Base-by-base conservation (phyloP, 164 flowering plant species). In the Piper betle region DNA sequence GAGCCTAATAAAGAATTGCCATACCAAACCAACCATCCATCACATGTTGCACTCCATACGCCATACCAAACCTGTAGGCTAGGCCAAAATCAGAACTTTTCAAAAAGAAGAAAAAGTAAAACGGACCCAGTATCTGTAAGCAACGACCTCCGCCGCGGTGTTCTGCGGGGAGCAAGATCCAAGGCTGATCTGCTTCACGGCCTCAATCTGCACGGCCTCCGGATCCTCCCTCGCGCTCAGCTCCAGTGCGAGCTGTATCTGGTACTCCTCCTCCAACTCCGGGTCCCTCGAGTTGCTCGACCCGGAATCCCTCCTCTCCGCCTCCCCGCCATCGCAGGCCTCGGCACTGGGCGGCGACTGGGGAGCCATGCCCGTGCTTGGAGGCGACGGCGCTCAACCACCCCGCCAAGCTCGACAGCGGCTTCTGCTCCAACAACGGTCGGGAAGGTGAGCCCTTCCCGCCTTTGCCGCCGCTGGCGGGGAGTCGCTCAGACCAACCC, bases 191-290 rank as follows among this genome's bases (percentile, higher is more conserved):
- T 89, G 96, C 83, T 92, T 92, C 38, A 87, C 96, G 65, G 94
- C 96, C 74, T 92, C 96, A 71, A 92, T 92, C 75, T 92, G 96
- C 67, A 78, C 88, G 4, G 96, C 97, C 69, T 93, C 97, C 37
- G 97, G 97, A 73, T 89, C 98, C 75, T 89, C 98, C 68, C 79
- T 84, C 3, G 94, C 97, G 75, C 98, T 93, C 82, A 93, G 70
- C 71, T 84, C 97, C 82, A 93, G 69, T 42, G 97, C 97, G 77
- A 89, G 55, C 67, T 89, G 96, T 77, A 93, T 87, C 71, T 89
- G 97, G 81, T 84, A 89, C 73, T 89, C 97, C 73, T 92, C 98
- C 67, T 89, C 96, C 54, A 84, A 60, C 66, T 76, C 93, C 46
- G 88, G 90, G 74, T 84, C 91, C 77, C 87, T 79, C 4, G 81